These are phyloP conservation scores for Pythium phragmitis DNA, from an alignment of 352 stramenopile genomes.

Conservation along the genomic window DNA sequence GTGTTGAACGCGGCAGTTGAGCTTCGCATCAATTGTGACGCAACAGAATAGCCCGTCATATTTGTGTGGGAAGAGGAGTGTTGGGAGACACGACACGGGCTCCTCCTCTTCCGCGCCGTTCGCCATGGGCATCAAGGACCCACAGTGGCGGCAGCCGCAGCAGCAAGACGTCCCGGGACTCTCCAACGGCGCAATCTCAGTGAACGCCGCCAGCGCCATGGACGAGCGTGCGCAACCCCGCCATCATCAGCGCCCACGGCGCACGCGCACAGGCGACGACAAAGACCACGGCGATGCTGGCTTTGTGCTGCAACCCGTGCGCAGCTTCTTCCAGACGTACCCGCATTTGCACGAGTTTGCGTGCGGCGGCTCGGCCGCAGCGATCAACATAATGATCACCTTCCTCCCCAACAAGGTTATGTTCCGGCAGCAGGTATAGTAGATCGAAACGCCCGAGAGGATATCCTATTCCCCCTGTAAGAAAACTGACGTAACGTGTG, in stretches of 20 bases:
- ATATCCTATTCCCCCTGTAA: not conserved
- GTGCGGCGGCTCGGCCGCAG: conserved; percentile 73
- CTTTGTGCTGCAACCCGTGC: conserved; percentile 16
- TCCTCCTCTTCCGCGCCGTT: conserved; percentile 14
- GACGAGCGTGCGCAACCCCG: conserved; percentile 15
- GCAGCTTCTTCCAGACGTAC: conserved; percentile 48
- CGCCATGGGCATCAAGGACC: conserved; percentile 16
- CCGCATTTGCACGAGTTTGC: conserved; percentile 82
- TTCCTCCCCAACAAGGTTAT: conserved; percentile 91
- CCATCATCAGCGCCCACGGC: conserved; percentile 11
- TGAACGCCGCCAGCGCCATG: not conserved
- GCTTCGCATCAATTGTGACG: conserved; percentile 13
- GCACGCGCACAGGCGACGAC: conserved; percentile 4
- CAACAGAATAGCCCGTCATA: not conserved
- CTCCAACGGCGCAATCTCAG: not conserved
- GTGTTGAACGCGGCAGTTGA: conserved; percentile 16
- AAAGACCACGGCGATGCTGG: not conserved
- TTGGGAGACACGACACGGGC: conserved; percentile 2
- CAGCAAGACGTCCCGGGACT: not conserved
- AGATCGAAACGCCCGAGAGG: not conserved
- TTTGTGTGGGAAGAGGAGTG: conserved; percentile 12
- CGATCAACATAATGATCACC: conserved; percentile 87
- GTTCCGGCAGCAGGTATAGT: conserved; percentile 86
- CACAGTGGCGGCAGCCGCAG: conserved; percentile 18
- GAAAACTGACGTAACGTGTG: not conserved